Evolutionary conservation across 345 rosid species (phyloP).

Genomic region (Salix suchowensis): DNA sequence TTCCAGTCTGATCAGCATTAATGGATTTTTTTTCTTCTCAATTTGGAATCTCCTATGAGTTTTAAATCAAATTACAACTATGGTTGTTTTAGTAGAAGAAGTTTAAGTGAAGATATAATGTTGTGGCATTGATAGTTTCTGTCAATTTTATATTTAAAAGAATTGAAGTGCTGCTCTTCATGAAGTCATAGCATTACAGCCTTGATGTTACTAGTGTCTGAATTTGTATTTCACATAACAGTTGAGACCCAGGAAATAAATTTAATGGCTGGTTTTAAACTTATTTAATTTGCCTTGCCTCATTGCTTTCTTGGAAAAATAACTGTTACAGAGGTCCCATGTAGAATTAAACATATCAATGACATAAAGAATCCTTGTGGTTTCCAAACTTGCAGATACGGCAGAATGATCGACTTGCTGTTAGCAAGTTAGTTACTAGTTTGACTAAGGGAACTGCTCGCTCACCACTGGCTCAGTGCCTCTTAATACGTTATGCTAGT

Average conservation of each 20-base stretch:
- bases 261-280: neutral
- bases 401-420: conserved; percentile 88
- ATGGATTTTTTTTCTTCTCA: neutral
- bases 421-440: conserved; percentile 82
- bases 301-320: neutral
- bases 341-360: neutral
- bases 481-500: conserved; percentile 80
- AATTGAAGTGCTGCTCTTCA: neutral
- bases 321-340: neutral
- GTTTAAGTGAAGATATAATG: neutral
- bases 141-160: neutral
- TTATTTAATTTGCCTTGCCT: neutral
- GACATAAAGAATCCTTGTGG: neutral
- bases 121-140: neutral
- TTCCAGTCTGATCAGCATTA: conserved; percentile 2
- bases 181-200: neutral
- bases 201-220: neutral
- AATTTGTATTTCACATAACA: neutral
- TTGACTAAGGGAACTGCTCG: conserved; percentile 95
- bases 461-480: conserved; percentile 96
- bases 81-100: neutral
- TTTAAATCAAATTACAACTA: neutral
- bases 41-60: neutral
- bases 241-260: neutral
- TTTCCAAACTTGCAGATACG: conserved; percentile 57